phyloP scores from a whole-genome alignment of 2,329 filamentous ascomycete genomes.

The Fusarium neocosmosporiellum region DNA sequence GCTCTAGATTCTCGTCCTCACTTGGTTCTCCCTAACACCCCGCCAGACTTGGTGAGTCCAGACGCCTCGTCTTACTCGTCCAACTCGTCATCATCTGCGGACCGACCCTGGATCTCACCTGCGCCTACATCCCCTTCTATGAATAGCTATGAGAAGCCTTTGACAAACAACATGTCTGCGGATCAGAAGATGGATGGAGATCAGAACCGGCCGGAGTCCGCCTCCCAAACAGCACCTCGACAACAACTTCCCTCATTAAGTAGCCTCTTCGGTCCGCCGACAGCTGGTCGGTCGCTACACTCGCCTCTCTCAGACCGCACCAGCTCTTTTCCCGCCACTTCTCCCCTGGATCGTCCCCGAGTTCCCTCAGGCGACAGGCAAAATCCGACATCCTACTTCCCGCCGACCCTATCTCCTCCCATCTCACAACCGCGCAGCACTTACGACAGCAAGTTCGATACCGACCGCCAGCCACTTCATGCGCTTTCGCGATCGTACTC shows the following conservation, averaged over 20 bases:
- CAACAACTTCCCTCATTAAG: conserved; percentile 67
- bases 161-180: conserved; percentile 56
- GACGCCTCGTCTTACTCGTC: conserved; percentile 60
- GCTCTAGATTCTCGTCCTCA: conserved; percentile 62
- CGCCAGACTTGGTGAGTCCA: conserved; percentile 65
- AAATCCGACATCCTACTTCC: conserved; percentile 61
- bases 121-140: conserved; percentile 62
- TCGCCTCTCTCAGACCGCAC: conserved; percentile 61
- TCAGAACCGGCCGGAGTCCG: conserved; percentile 50
- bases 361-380: conserved; percentile 54
- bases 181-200: conserved; percentile 53
- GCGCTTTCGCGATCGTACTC: conserved; percentile 51
- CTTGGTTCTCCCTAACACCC: conserved; percentile 64
- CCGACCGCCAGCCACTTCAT: conserved; percentile 51
- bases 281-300: conserved; percentile 55
- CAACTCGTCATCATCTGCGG: conserved; percentile 57
- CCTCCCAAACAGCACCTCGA: conserved; percentile 46
- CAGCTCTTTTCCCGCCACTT: conserved; percentile 55
- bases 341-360: conserved; percentile 60
- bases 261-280: conserved; percentile 65
- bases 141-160: conserved; percentile 66
- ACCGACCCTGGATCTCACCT: conserved; percentile 57
- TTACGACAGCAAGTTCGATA: conserved; percentile 59
- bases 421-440: conserved; percentile 58
- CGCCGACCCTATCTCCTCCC: conserved; percentile 51